These are phyloP conservation scores for Salvia miltiorrhiza DNA, from an alignment of 257 asterid genomes.

Conservation along the genomic window DNA sequence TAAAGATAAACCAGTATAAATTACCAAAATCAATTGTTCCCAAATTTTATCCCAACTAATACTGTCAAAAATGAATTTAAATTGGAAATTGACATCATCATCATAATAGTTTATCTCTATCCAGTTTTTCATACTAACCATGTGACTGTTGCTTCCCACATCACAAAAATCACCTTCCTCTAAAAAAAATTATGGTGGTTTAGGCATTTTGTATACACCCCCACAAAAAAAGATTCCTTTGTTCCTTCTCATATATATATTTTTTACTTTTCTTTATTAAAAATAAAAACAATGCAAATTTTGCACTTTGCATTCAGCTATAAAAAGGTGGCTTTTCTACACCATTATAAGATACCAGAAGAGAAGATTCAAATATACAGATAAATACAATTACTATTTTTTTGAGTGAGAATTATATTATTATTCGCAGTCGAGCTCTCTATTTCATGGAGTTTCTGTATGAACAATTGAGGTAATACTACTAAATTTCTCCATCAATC, in stretches of 20 bases:
- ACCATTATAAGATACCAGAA: neutral
- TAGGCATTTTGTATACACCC: neutral
- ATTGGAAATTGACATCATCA: neutral
- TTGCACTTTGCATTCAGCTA: neutral
- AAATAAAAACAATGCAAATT: neutral
- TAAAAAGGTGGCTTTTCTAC: neutral
- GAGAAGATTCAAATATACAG: neutral
- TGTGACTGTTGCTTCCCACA: conserved; percentile 9
- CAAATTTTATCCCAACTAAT: neutral
- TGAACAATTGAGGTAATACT: conserved; percentile 4
- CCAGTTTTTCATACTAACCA: conserved; percentile 11
- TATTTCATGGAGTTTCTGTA: conserved; percentile 14
- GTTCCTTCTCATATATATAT: neutral
- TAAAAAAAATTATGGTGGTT: neutral
- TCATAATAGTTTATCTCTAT: neutral
- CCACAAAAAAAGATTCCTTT: conserved; percentile 16
- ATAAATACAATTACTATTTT: neutral
- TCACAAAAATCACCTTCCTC: neutral
- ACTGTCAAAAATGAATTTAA: neutral
- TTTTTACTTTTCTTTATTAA: neutral
- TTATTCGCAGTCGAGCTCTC: neutral
- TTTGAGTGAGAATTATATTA: neutral
- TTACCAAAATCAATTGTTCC: neutral
- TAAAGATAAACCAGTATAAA: neutral
- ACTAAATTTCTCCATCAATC: neutral